These are phyloP conservation scores for Ampelocalamus luodianensis DNA, from an alignment of 176 grass and related monocot species.

Conservation along the genomic window DNA sequence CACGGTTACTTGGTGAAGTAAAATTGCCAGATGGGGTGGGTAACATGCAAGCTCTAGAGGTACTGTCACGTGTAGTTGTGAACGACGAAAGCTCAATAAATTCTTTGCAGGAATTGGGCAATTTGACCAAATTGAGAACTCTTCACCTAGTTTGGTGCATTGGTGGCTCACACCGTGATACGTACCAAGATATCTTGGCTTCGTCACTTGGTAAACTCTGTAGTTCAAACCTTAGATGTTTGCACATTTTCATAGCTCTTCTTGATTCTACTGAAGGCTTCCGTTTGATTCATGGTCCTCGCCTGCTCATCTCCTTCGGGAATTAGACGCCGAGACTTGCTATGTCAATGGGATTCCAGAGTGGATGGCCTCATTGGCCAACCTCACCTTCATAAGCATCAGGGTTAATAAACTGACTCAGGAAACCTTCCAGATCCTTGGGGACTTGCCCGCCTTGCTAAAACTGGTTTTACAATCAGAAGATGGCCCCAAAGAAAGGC, in stretches of 20 bases:
- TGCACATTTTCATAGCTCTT: no score
- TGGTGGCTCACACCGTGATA: background rate
- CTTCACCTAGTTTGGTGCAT: slow-evolving; percentile 12
- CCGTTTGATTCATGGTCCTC: slow-evolving; percentile 12
- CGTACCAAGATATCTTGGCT: no score
- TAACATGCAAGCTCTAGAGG: slow-evolving; percentile 10
- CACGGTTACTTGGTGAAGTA: background rate
- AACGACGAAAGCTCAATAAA: background rate
- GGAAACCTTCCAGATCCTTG: slow-evolving; percentile 20
- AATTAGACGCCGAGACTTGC: background rate
- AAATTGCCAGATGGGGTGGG: background rate
- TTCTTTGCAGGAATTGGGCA: background rate
- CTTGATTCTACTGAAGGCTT: no score
- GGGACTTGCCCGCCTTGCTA: background rate
- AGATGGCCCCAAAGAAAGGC: background rate
- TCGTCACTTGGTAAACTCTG: no score
- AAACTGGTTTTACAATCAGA: background rate
- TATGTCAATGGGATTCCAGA: background rate
- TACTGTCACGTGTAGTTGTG: background rate
- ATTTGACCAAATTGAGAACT: slow-evolving; percentile 8
- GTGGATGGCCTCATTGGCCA: background rate
- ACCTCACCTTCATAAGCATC: background rate
- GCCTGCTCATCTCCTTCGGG: background rate
- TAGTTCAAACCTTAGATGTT: no score
- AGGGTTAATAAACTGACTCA: background rate